Base-by-base conservation (phyloP, 805 yeast species). In the Wickerhamomyces strasburgensis region DNA sequence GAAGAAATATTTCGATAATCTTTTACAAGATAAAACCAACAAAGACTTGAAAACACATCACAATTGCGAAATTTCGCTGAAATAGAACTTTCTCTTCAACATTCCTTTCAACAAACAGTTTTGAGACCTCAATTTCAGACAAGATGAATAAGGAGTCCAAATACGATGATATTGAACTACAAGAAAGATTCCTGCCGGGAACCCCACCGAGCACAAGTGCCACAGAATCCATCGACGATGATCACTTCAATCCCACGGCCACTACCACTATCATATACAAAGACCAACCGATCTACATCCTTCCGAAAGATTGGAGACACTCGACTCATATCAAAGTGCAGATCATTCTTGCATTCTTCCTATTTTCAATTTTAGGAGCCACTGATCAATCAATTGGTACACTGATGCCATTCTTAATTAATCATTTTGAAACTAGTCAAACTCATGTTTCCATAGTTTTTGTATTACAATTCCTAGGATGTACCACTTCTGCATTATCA, bases 311-410 rank as follows among this genome's bases (percentile, higher is more conserved):
- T 19, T 54, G 58, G 58, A 32, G 57, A 8, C 34, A 46, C 5
- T 51, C 57, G 2, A 60, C 70, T 51, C 56, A 64, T 16, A 54
- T 78, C 10, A 63, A 63, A 38, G n/a, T 51, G 5, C 82, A 78
- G 52, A 58, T 77, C 17, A 2, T 59, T 0, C 52, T 68, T 0
- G 54, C 67, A 1, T 70, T 61, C 40, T 27, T 58, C 17, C 51
- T 65, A 1, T 71, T 77, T 47, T 51, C 66, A 2, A 49, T 75
- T 2, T 56, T 73, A 40, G 87, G 87, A 0, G 50, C 79, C 19
- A 65, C 70, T 5, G 86, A 80, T 46, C 82, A 79, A 51, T 64
- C 81, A 0, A 54, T 77, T 14, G 86, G 86, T 0, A 68, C 84
- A 0, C 51, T 79, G 27, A 61, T 80, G 42, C 81, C 83, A 2